Evolutionary conservation across 148 eudicot species (phyloP).

Genomic region (Suaeda aralocaspica): DNA sequence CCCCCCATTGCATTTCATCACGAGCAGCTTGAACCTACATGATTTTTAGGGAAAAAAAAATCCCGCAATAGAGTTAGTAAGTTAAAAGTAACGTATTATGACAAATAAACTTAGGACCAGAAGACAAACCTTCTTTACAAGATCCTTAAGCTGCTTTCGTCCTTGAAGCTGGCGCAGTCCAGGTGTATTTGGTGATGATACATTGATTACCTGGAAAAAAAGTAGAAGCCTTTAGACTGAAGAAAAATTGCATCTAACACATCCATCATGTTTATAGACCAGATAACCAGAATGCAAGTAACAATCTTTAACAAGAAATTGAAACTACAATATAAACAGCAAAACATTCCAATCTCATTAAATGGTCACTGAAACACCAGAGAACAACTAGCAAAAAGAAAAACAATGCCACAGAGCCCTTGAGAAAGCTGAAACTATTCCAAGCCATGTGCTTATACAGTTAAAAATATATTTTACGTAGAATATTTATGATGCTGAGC

Average conservation of each 20-base stretch:
- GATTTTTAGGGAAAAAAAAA: slow-evolving; percentile 14
- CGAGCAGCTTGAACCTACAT: slow-evolving; percentile 95
- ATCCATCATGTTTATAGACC: not conserved
- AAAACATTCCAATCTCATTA: too few relatives aligned
- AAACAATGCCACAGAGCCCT: too few relatives aligned
- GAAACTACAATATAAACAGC: not conserved
- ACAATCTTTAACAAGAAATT: not conserved
- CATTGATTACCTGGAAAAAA: slow-evolving; percentile 65
- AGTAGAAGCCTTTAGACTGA: slow-evolving; percentile 5
- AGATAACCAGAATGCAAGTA: not conserved
- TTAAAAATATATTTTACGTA: too few relatives aligned
- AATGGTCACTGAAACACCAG: too few relatives aligned
- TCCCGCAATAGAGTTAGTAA: slow-evolving; percentile 1
- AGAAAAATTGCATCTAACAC: not conserved
- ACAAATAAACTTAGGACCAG: not conserved
- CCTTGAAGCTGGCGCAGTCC: slow-evolving; percentile 98
- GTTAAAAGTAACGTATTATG: not conserved
- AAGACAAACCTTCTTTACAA: slow-evolving; percentile 75
- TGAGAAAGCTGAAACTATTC: too few relatives aligned
- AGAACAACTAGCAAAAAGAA: too few relatives aligned
- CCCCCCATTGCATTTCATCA: slow-evolving; percentile 99
- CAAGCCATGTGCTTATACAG: too few relatives aligned
- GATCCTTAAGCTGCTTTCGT: slow-evolving; percentile 94
- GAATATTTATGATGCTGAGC: too few relatives aligned
- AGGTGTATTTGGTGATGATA: slow-evolving; percentile 98